Evolutionary conservation across 163 green algal species (phyloP), one percentile per base, ranked within the genome.

Genomic region (Coccomyxa subellipsoidea): DNA sequence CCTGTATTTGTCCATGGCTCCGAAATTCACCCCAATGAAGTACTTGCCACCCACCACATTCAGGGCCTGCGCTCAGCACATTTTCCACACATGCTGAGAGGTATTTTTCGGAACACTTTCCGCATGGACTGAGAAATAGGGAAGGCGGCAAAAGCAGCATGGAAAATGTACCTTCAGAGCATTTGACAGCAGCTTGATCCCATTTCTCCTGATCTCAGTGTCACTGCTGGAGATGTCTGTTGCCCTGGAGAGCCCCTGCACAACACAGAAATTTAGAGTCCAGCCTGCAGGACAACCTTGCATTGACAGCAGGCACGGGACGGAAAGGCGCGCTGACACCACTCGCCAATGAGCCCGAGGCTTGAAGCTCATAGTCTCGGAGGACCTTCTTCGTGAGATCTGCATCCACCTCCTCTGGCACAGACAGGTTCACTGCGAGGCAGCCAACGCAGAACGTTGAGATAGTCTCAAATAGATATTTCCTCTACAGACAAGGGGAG

Each of bases 1-100:
- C 8, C 78, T 79, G 40, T 93, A 93, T 85, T 93, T 92, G 54
- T 87, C 72, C 23, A 93, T 83, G 8, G 89, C 89, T 4, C 80
- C 89, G 72, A 90, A 92, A 29, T 90, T 82, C 7, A 92, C 82
- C 7, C 89, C 89, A 38, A 80, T 84, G 40, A 93, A 78, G 59
- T 90, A 80, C 10, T 37, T 71, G 10, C 84, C 84, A 31, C 86
- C 88, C 7, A 90, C 77, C 3, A 71, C 81, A 8, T 79, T 69
- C 0, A 84, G 32, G 34, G 78, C 80, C 83, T 86, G 79, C 83
- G 78, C 32, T 10, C n/a, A 73, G 40, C 29, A 81, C 0, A 47
- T 1, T 8, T 23, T 71, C 80, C 76, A 84, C 83, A 40, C 66
- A 21, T 34, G 27, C 39, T 90, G 76, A 4, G 81, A 59, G 31